Percentiles rank a stretch among this genome's conserved stretches.
Conservation (phyloP, 345 rosid genomes). For the Euclidium syriacum region DNA sequence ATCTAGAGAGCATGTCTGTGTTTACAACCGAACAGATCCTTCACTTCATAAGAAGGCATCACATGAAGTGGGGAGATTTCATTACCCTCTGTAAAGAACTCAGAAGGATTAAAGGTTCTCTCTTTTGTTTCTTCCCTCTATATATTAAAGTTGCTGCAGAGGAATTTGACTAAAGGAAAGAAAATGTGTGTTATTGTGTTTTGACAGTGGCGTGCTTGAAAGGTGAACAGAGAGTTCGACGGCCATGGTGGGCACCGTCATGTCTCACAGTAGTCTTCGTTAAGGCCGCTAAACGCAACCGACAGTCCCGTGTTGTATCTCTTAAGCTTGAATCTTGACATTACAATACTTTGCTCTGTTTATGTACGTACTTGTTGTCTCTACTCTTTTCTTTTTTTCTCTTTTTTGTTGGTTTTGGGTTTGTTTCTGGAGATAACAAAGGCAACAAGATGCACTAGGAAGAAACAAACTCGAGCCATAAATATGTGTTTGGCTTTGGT, state of each 20-base stretch:
- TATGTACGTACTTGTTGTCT: constrained; percentile 55
- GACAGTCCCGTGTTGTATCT: constrained; percentile 94
- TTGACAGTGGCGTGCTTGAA: constrained; percentile 89
- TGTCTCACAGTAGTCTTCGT: constrained; percentile 77
- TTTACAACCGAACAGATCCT: constrained; percentile 98
- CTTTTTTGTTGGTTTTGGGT: constrained; percentile 14
- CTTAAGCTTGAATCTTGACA: constrained; percentile 93
- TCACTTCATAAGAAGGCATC: constrained; percentile 94
- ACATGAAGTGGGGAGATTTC: constrained; percentile 99
- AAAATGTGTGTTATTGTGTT: neutral
- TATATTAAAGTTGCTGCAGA: neutral
- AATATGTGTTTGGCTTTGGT: constrained; percentile 20
- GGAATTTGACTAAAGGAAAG: neutral
- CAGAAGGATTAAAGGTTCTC: constrained; percentile 83
- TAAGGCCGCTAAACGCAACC: constrained; percentile 87
- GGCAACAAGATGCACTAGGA: constrained; percentile 22
- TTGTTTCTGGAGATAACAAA: constrained; percentile 20
- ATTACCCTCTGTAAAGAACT: constrained; percentile 96
- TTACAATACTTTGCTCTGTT: constrained; percentile 25
- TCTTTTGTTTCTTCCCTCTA: neutral
- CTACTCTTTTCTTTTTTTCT: constrained; percentile 30
- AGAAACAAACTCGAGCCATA: constrained; percentile 29
- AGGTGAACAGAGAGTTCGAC: constrained; percentile 90
- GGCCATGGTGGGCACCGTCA: constrained; percentile 99
- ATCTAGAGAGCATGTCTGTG: constrained; percentile 94